Evolutionary conservation across 139 green algal species (phyloP).

Genomic region (Picochlorum sp.): DNA sequence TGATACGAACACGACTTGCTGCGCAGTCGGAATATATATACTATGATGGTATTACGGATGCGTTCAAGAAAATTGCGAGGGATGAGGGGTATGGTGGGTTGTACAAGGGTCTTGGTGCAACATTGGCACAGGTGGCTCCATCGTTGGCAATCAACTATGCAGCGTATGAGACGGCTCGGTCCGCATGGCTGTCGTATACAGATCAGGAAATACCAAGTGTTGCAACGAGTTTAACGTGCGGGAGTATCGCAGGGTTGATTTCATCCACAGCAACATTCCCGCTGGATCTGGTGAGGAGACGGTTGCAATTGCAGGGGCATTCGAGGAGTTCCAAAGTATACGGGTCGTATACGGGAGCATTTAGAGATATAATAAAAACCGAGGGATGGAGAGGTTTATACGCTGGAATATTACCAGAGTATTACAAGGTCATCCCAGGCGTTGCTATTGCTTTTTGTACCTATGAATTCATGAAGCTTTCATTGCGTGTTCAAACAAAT

Average conservation of each 20-base stretch:
- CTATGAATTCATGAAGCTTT: slow-evolving; percentile 61
- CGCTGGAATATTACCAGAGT: slow-evolving; percentile 77
- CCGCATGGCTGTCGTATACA: slow-evolving; percentile 30
- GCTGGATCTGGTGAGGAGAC: slow-evolving; percentile 71
- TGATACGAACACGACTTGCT: slow-evolving; percentile 83
- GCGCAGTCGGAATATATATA: slow-evolving; percentile 47
- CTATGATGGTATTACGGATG: slow-evolving; percentile 60
- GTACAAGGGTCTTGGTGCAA: slow-evolving; percentile 86
- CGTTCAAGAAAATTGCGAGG: slow-evolving; percentile 58
- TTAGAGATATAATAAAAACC: slow-evolving; percentile 35
- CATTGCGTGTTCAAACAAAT: slow-evolving; percentile 34
- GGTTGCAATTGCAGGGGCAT: slow-evolving; percentile 71
- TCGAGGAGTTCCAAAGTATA: slow-evolving; percentile 21
- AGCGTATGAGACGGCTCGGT: slow-evolving; percentile 72
- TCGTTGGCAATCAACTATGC: slow-evolving; percentile 87
- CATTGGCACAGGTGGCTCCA: slow-evolving; percentile 73
- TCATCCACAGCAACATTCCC: slow-evolving; percentile 83
- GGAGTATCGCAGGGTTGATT: slow-evolving; percentile 62
- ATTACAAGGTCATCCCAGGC: slow-evolving; percentile 82
- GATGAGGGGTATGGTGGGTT: slow-evolving; percentile 77
- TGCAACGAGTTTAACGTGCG: slow-evolving; percentile 61
- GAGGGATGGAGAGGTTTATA: slow-evolving; percentile 70
- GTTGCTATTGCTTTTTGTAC: slow-evolving; percentile 82
- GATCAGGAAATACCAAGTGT: slow-evolving; percentile 21
- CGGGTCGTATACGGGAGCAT: slow-evolving; percentile 37